Conservation (phyloP, 2,329 filamentous ascomycete genomes). For the Tolypocladium tundrense region DNA sequence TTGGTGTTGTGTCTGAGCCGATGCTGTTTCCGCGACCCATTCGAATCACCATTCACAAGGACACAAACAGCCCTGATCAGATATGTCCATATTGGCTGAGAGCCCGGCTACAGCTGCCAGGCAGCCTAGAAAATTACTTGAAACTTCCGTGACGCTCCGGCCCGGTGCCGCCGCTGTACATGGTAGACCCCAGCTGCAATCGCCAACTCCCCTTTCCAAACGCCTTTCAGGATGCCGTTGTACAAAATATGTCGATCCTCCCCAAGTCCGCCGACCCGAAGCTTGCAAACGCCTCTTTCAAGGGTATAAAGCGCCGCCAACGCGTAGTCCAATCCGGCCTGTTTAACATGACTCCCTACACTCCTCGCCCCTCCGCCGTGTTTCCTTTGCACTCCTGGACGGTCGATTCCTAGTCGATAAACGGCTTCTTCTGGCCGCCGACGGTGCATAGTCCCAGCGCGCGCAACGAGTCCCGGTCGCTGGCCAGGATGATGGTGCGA, state of each 20-base stretch:
- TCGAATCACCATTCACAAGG: no score
- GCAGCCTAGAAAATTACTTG: neutral
- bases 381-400: neutral
- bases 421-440: slow-evolving; percentile 53
- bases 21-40: no score
- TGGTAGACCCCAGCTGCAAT: slow-evolving; percentile 3
- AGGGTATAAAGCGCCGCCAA: slow-evolving; percentile 2
- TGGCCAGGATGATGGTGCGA: slow-evolving; percentile 68
- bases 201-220: slow-evolving; percentile 5
- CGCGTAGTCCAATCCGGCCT: neutral
- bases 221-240: slow-evolving; percentile 6
- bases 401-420: slow-evolving; percentile 41
- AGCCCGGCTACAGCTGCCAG: neutral
- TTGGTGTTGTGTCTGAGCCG: no score
- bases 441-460: slow-evolving; percentile 55
- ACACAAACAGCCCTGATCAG: no score
- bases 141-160: neutral
- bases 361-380: neutral
- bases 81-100: neutral
- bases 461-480: slow-evolving; percentile 55
- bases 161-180: neutral
- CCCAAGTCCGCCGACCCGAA: neutral
- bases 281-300: slow-evolving; percentile 5
- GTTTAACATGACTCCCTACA: neutral
- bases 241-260: slow-evolving; percentile 1